Evolutionary conservation across 2,329 filamentous ascomycete species (phyloP).

Genomic region (Trichothecium sympodiale): DNA sequence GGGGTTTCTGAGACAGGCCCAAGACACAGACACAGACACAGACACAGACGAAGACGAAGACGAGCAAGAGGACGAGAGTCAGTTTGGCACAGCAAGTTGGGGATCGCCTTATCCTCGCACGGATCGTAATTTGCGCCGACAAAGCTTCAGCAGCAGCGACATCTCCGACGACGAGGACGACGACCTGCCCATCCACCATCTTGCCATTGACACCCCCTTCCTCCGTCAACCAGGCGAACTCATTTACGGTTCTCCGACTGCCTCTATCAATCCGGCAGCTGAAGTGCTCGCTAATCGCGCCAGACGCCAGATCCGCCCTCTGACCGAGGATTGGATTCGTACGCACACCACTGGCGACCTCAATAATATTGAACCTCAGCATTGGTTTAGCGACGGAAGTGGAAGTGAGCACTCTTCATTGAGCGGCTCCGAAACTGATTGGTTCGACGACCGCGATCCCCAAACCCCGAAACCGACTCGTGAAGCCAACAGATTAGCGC

Average conservation of each 20-base stretch:
- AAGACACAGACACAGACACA: slow-evolving; percentile 10
- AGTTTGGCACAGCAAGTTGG: slow-evolving; percentile 69
- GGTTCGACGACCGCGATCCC: slow-evolving; percentile 36
- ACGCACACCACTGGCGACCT: slow-evolving; percentile 66
- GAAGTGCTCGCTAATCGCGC: slow-evolving; percentile 54
- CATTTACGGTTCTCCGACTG: slow-evolving; percentile 14
- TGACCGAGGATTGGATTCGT: slow-evolving; percentile 79
- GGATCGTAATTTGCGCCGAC: slow-evolving; percentile 37
- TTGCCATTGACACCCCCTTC: slow-evolving; percentile 52
- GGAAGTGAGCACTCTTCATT: slow-evolving; percentile 66
- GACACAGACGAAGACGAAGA: slow-evolving; percentile 11
- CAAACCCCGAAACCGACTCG: slow-evolving; percentile 33
- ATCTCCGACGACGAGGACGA: slow-evolving; percentile 48
- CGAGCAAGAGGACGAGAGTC: slow-evolving; percentile 23
- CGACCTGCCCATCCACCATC: slow-evolving; percentile 48
- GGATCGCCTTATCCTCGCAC: slow-evolving; percentile 77
- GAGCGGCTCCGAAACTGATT: slow-evolving; percentile 52
- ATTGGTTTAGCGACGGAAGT: slow-evolving; percentile 70
- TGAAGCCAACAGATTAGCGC: slow-evolving; percentile 11
- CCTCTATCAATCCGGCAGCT: slow-evolving; percentile 41
- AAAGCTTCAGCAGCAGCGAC: slow-evolving; percentile 43
- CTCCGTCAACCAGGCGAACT: slow-evolving; percentile 43
- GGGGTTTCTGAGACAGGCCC: slow-evolving; percentile 41
- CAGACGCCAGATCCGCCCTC: slow-evolving; percentile 45
- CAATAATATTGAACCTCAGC: slow-evolving; percentile 53